Base-by-base conservation (phyloP, 1,139 yeast species). In the Yamadazyma mexicana region DNA sequence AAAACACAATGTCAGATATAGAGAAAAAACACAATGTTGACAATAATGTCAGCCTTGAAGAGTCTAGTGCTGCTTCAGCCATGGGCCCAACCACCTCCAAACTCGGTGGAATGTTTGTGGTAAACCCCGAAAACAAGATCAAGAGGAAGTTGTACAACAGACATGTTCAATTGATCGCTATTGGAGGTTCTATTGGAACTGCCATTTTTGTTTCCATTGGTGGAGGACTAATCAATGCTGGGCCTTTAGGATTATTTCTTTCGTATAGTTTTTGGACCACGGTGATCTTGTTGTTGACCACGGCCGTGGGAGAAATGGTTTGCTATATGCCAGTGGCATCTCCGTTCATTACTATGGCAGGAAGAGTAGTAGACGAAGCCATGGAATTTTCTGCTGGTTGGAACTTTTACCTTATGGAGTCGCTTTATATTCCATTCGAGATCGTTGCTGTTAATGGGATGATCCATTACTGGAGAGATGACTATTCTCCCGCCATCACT, bases 261-360 rank as follows among this genome's bases (percentile, higher is more conserved):
- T 63, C 73, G 1, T 69, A 69, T 45, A 47, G 61, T 23, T 55
- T 70, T 47, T 64, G 75, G 76, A 59, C 77, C 38, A 48, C 74
- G 11, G 73, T 85, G 16, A 64, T 84, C 30, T 69, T 79, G 45
- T 56, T 59, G 50, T 75, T 85, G 48, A 85, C 91, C 5, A 81
- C 81, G n/a, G 73, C 83, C 2, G 79, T 83, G 3, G 94, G 88
- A 1, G 95, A 86, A 56, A 83, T 86, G 92, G 92, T 85, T 23
- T 81, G 85, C 17, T 84, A 80, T 51, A 61, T 82, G 47, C 95
- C 95, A 0, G 73, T 85, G 4, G 71, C 81, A 33, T 84, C 94
- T 2, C 79, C 79, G 0, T 75, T 75, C 46, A 63, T 73, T 45
- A 65, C 69, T 34, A 70, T 75, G 73, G 75, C 79, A 0, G 80